Evolutionary conservation across 2,329 filamentous ascomycete genomes (phyloP), one percentile per base, ranked within the genome.

Genomic region (Helotiales sp.): DNA sequence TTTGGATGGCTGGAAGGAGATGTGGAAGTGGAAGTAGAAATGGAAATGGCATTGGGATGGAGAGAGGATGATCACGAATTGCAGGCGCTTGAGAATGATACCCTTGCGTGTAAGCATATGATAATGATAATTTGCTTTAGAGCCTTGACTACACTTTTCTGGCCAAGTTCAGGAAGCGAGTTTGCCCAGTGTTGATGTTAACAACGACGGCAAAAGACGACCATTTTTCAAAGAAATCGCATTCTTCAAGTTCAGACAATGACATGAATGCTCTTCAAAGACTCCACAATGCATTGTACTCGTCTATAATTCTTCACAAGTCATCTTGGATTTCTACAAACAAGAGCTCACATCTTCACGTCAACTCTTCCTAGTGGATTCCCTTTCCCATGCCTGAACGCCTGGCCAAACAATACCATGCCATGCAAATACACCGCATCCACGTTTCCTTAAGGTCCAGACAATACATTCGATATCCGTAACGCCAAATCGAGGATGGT

Each of bases 401-500:
- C 66, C 70, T 24, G 8, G n/a, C 52, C 52, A 37, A 52, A 52
- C 26, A 47, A 61, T 52, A 1, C 22, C 34, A 63, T 63, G 62
- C 67, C 63, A 69, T 71, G 64, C 66, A 67, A 66, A 60, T 57
- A 40, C 40, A 40, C 2, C 17, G 47, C 32, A 17, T 47, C 7
- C 2, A 24, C 6, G n/a, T 28, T 8, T 17, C 45, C 57, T 71
- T 54, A 73, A 66, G 71, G 69, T 28, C 73, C 73, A 60, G 72
- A 70, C 77, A 97, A 77, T 66, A 96, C 89, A 32, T 86, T 87
- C 0, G 92, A 92, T 81, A 97, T 91, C 75, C 92, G 89, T 76
- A 98, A 83, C 6, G 91, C 86, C 71, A 98, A 78, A 78, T 99
- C 95, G 34, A 99, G 82, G 67, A 98, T 91, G 0, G 92, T 93